Evolutionary conservation across 1,284 basidiomycete genomes (phyloP).

Genomic region (Ustilago cynodontis): DNA sequence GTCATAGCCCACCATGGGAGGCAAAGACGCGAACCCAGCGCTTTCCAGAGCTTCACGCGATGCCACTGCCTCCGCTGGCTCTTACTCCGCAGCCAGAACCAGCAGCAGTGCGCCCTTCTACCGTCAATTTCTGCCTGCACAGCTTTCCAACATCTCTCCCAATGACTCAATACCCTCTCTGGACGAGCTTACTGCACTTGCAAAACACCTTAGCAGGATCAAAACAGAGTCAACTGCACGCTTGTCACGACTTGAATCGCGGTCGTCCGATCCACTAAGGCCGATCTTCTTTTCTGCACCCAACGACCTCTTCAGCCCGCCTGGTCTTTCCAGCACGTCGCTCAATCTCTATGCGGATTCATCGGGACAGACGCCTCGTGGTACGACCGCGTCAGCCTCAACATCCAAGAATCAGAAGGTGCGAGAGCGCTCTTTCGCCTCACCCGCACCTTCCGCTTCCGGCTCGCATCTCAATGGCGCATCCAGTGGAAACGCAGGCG

Average conservation of each 20-base stretch:
- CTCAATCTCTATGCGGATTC: conserved; percentile 41
- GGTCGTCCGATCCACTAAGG: conserved; percentile 28
- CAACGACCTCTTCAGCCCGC: conserved; percentile 47
- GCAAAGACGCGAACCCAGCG: conserved; percentile 30
- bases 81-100: conserved; percentile 11
- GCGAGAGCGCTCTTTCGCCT: conserved; percentile 42
- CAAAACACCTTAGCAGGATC: conserved; percentile 41
- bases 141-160: conserved; percentile 43
- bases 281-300: conserved; percentile 45
- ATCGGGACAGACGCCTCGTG: conserved; percentile 20
- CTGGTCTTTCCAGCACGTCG: conserved; percentile 30
- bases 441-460: conserved; percentile 32
- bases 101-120: conserved; percentile 36
- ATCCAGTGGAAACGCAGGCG: conserved; percentile 7
- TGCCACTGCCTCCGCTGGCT: conserved; percentile 5
- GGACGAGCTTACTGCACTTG: conserved; percentile 48
- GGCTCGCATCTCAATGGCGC: conserved; percentile 24
- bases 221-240: conserved; percentile 42
- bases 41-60: conserved; percentile 40
- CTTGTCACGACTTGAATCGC: conserved; percentile 36
- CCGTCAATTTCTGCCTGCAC: conserved; percentile 50
- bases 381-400: conserved; percentile 6
- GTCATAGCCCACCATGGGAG: conserved; percentile 23
- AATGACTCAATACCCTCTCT: conserved; percentile 50
- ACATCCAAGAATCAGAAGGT: conserved; percentile 30